Evolutionary conservation across 2,329 filamentous ascomycete genomes (phyloP).

Genomic region (Fusarium albidum): DNA sequence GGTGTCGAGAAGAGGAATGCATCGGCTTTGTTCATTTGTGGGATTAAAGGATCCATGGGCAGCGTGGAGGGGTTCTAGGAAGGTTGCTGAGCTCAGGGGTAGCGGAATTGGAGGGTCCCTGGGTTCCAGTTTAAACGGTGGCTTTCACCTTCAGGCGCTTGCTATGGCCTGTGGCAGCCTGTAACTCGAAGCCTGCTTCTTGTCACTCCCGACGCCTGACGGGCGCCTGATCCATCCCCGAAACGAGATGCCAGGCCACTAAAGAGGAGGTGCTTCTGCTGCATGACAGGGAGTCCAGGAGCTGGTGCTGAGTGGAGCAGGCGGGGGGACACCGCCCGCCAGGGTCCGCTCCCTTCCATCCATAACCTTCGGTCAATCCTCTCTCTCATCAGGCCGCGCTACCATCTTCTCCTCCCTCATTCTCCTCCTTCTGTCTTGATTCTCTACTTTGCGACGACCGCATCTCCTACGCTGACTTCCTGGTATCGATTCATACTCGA

Average conservation of each 20-base stretch:
- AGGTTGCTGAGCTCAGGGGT: conserved; percentile 23
- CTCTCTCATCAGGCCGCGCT: conserved; percentile 34
- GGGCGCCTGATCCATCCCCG: conserved; percentile 35
- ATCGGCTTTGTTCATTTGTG: neutral
- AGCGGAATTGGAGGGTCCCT: conserved; percentile 17
- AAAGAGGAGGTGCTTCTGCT: neutral
- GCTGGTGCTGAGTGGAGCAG: conserved; percentile 14
- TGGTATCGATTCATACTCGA: conserved; percentile 1
- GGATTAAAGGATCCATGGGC: conserved; percentile 18
- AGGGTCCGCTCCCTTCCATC: conserved; percentile 33
- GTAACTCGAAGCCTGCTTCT: conserved; percentile 16
- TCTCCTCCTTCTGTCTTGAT: conserved; percentile 10
- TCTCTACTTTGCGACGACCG: neutral
- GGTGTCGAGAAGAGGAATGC: neutral
- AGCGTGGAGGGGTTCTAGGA: conserved; percentile 24
- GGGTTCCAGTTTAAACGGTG: conserved; percentile 11
- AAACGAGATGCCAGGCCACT: conserved; percentile 32
- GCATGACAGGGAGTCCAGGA: conserved; percentile 16
- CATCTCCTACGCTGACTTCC: conserved; percentile 2
- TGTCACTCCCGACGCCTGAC: conserved; percentile 20
- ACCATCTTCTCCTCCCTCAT: conserved; percentile 27
- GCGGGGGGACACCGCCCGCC: conserved; percentile 29
- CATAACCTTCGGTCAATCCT: conserved; percentile 19
- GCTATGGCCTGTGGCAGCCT: conserved; percentile 24
- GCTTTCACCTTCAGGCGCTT: conserved; percentile 24